Conservation (phyloP, 2,329 filamentous ascomycete genomes). For the Didymella exigua region DNA sequence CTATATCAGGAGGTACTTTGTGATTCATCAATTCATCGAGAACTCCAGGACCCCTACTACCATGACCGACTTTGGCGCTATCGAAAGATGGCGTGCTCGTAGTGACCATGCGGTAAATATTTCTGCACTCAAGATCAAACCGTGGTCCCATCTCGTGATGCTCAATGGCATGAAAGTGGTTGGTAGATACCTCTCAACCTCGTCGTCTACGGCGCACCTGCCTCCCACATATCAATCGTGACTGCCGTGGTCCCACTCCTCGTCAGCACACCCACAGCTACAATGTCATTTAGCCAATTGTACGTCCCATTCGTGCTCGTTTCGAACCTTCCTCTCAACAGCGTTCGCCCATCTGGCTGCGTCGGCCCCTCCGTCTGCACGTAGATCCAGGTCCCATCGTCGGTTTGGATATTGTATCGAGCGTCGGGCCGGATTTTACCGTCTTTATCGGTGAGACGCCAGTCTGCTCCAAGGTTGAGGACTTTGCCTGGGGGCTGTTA, state of each 20-base stretch:
- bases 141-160: background rate
- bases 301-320: slow-evolving; percentile 41
- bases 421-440: slow-evolving; percentile 43
- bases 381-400: slow-evolving; percentile 45
- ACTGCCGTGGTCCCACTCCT: slow-evolving; percentile 27
- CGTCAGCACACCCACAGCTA: slow-evolving; percentile 34
- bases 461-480: slow-evolving; percentile 47
- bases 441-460: slow-evolving; percentile 40
- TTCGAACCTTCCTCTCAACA: slow-evolving; percentile 45
- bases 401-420: slow-evolving; percentile 45
- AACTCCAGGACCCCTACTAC: too few species aligned
- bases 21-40: too few species aligned
- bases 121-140: background rate
- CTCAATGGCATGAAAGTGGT: too few species aligned
- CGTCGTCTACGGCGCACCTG: slow-evolving; percentile 5
- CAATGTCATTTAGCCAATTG: slow-evolving; percentile 48
- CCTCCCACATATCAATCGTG: slow-evolving; percentile 37
- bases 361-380: slow-evolving; percentile 42
- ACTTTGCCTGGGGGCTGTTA: slow-evolving; percentile 30
- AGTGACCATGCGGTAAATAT: too few species aligned
- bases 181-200: background rate
- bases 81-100: too few species aligned
- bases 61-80: too few species aligned
- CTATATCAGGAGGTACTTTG: too few species aligned
- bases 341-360: slow-evolving; percentile 33